Conservation (phyloP, 2,329 filamentous ascomycete genomes). For the Diaporthe citrichinensis region DNA sequence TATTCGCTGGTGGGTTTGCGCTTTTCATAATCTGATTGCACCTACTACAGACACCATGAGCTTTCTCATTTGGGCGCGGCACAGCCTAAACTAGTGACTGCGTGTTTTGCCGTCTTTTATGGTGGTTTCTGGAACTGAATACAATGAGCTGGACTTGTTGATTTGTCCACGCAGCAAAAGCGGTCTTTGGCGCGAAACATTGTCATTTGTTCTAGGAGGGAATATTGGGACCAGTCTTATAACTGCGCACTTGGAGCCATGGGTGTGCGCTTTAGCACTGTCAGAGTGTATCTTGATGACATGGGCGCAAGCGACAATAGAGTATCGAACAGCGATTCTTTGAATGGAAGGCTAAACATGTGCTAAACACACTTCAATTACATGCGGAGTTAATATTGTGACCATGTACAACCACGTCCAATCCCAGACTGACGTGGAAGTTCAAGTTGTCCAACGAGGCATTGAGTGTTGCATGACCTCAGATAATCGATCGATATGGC, state of each 20-base stretch:
- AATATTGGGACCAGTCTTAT: background rate
- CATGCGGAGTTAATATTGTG: background rate
- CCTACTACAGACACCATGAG: background rate
- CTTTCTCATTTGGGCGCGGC: background rate
- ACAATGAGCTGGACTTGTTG: too few species aligned
- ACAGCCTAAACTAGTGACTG: background rate
- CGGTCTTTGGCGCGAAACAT: background rate
- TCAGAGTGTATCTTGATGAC: too few species aligned
- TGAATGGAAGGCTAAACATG: too few species aligned
- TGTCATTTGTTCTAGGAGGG: background rate
- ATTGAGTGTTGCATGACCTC: background rate
- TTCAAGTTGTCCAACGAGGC: too few species aligned
- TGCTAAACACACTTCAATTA: background rate
- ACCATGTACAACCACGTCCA: background rate
- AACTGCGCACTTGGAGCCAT: background rate
- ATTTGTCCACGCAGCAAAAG: background rate
- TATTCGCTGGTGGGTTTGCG: background rate
- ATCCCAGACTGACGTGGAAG: too few species aligned
- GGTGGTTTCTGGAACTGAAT: background rate
- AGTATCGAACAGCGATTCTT: background rate
- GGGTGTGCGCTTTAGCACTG: background rate
- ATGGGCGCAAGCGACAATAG: background rate
- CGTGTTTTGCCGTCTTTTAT: background rate
- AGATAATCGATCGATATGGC: background rate
- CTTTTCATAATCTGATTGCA: background rate